Evolutionary conservation across 768 basidiomycete species (phyloP).

Genomic region (Agaricus subrufescens): DNA sequence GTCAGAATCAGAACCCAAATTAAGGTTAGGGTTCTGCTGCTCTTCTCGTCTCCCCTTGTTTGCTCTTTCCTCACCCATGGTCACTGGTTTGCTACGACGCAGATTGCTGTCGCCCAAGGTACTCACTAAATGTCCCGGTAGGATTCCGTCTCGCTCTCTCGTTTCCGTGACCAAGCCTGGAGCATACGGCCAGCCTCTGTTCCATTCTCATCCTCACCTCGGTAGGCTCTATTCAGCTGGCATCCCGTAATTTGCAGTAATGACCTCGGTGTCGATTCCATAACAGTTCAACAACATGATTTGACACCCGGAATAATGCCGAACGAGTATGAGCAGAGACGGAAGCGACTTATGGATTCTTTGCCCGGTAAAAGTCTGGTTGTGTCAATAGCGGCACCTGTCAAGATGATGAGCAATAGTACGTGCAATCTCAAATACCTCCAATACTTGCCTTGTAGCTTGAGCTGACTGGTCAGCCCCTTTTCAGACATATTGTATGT

Average conservation of each 20-base stretch:
- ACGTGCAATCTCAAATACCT: conserved; percentile 24
- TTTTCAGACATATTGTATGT: conserved; percentile 72
- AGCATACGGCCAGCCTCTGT: conserved; percentile 73
- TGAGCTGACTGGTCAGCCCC: conserved; percentile 8
- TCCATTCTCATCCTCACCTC: conserved; percentile 79
- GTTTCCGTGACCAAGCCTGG: conserved; percentile 54
- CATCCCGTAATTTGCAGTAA: not conserved
- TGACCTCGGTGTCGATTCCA: not conserved
- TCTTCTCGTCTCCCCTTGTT: no score
- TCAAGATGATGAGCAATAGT: conserved; percentile 87
- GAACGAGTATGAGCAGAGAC: conserved; percentile 71
- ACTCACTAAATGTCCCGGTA: not conserved
- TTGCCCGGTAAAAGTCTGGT: conserved; percentile 74
- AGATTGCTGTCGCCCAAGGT: not conserved
- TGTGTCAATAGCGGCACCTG: conserved; percentile 69
- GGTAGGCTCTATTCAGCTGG: conserved; percentile 29
- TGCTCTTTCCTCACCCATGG: not conserved
- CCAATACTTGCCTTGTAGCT: conserved; percentile 4
- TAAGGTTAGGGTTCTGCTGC: conserved; percentile 7
- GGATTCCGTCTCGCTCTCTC: not conserved
- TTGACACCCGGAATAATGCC: conserved; percentile 78
- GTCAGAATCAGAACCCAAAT: not conserved
- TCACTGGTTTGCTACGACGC: not conserved
- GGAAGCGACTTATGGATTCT: conserved; percentile 64
- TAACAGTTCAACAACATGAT: conserved; percentile 55